Conservation (phyloP, 75 land plant species). For the Pinus taeda region DNA sequence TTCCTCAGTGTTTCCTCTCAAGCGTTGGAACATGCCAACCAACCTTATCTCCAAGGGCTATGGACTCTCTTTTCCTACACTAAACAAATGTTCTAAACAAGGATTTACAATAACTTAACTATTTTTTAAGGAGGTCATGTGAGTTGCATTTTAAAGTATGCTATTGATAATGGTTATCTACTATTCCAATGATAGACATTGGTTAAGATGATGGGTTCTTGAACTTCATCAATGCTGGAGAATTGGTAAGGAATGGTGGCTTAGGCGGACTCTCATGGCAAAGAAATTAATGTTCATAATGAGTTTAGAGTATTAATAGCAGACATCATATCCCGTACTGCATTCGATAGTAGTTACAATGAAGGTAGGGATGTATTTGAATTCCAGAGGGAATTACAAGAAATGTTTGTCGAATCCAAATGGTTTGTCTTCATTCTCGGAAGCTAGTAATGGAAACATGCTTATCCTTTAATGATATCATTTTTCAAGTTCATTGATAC, state of each 20-base stretch:
- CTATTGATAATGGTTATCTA: background rate
- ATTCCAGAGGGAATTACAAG: constrained; percentile 21
- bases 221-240: constrained; percentile 29
- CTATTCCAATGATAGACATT: constrained; percentile 14
- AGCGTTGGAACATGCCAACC: no score
- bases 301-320: constrained; percentile 38
- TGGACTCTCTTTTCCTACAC: no score
- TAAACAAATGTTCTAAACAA: no score
- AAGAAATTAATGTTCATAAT: constrained; percentile 10
- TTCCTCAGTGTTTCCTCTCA: no score
- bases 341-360: constrained; percentile 50
- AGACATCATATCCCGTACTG: constrained; percentile 45
- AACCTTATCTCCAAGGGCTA: no score
- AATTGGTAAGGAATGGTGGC: constrained; percentile 24
- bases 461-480: background rate
- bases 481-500: no score
- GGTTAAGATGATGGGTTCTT: constrained; percentile 29
- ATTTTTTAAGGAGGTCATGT: no score
- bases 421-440: constrained; percentile 23
- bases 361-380: constrained; percentile 40
- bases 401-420: background rate
- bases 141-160: background rate
- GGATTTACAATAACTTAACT: no score
- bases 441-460: constrained; percentile 13
- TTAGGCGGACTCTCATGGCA: background rate